Conservation (phyloP, 345 rosid species). For the Salix exigua region DNA sequence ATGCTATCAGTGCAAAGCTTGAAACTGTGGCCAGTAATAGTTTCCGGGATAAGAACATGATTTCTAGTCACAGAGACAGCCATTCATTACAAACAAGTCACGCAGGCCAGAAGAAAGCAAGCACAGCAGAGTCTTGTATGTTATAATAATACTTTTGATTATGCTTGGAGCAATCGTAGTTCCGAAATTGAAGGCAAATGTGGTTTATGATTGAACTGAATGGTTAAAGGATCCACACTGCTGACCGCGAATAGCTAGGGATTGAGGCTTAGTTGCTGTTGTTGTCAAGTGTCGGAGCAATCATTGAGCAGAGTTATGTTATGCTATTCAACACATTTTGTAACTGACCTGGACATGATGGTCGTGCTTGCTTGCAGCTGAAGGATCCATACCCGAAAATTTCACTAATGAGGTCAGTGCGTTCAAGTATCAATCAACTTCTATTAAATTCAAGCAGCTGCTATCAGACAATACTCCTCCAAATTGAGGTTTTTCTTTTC, state of each 20-base stretch:
- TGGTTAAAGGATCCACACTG: too few relatives aligned
- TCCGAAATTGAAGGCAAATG: too few relatives aligned
- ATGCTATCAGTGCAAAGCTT: conserved; percentile 16
- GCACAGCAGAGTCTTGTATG: not conserved
- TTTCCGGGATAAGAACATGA: conserved; percentile 13
- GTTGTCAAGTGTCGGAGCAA: not conserved
- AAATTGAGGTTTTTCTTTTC: not conserved
- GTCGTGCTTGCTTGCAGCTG: conserved; percentile 6
- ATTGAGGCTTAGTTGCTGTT: too few relatives aligned
- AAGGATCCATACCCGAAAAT: not conserved
- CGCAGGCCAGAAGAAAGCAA: conserved; percentile 8
- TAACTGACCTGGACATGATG: not conserved
- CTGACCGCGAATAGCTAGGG: too few relatives aligned
- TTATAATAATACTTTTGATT: conserved; percentile 5
- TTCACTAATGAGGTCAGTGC: not conserved
- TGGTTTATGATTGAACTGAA: too few relatives aligned
- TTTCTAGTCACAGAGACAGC: conserved; percentile 15
- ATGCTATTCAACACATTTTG: not conserved
- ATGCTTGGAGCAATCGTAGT: not conserved
- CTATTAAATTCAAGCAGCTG: not conserved
- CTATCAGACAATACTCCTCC: not conserved
- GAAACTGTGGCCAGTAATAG: conserved; percentile 16
- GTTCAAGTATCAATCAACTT: not conserved
- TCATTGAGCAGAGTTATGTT: conserved; percentile 9
- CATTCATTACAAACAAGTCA: not conserved